Evolutionary conservation across 2,329 filamentous ascomycete species (phyloP).

Genomic region (Trichoderma guizhouense): DNA sequence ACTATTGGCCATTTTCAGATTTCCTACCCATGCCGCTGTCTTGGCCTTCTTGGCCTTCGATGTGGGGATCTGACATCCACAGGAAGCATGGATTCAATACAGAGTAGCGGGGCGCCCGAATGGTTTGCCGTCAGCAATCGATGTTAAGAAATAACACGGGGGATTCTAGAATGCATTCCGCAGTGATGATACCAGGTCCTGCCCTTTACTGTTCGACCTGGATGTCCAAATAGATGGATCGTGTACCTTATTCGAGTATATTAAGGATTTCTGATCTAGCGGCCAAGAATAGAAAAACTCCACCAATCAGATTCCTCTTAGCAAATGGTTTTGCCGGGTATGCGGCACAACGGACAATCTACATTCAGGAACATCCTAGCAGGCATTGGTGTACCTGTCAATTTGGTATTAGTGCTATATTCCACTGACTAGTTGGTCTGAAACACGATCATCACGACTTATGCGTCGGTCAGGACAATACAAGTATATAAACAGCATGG

Average conservation of each 20-base stretch:
- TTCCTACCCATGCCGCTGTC: not conserved
- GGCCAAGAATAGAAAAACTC: not conserved
- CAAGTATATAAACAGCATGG: not conserved
- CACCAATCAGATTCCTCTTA: not conserved
- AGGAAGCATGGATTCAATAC: not conserved
- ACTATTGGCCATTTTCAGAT: not conserved
- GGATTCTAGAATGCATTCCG: not conserved
- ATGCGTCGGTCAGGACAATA: not conserved
- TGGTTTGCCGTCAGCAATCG: not conserved
- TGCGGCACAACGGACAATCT: slow-evolving; percentile 7
- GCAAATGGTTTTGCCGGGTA: not conserved
- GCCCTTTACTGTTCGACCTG: not conserved
- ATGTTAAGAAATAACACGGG: not conserved
- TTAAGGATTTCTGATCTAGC: not conserved
- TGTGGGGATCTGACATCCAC: not conserved
- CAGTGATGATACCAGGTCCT: not conserved
- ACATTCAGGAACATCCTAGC: not conserved
- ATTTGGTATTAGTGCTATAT: slow-evolving; percentile 1
- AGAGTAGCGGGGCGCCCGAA: not conserved
- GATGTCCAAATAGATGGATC: not conserved
- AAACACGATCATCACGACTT: not conserved
- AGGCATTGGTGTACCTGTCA: slow-evolving; percentile 1
- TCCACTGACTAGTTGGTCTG: not conserved
- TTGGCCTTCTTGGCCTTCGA: not conserved
- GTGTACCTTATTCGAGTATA: not conserved